Conservation (phyloP, 257 asterid species). For the Salvia splendens region DNA sequence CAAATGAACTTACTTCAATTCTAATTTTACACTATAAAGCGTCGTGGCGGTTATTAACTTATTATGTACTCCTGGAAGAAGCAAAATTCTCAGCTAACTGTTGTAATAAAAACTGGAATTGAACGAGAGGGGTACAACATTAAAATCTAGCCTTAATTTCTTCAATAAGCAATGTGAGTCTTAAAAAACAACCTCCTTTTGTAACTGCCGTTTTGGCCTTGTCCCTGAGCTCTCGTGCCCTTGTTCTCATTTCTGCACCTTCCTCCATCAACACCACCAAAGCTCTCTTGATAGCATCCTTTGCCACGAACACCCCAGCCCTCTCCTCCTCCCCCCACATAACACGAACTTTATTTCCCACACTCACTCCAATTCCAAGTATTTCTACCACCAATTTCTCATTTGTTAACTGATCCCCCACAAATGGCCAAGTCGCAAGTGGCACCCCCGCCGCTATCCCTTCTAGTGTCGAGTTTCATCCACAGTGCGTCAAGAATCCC, state of each 20-base stretch:
- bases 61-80: no score
- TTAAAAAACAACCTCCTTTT: conserved; percentile 37
- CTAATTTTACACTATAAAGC: background rate
- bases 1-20: background rate
- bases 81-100: no score
- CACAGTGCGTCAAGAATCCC: conserved; percentile 48
- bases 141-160: conserved; percentile 27
- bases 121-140: no score
- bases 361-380: conserved; percentile 37
- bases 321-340: conserved; percentile 54
- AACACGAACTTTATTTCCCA: conserved; percentile 30
- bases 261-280: conserved; percentile 35
- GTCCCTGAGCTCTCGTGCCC: no score
- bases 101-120: no score
- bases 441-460: conserved; percentile 42
- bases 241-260: no score
- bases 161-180: conserved; percentile 42
- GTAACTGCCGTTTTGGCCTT: conserved; percentile 26
- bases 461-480: conserved; percentile 57
- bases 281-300: conserved; percentile 39
- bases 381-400: conserved; percentile 41
- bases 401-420: conserved; percentile 50
- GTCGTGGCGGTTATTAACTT: background rate
- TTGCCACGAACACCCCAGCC: conserved; percentile 40
- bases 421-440: conserved; percentile 52